A percentile compares a stretch with the other conserved stretches of the same genome.
Conservation (phyloP, 1,284 basidiomycete genomes). For the Leccinum pachyderme region DNA sequence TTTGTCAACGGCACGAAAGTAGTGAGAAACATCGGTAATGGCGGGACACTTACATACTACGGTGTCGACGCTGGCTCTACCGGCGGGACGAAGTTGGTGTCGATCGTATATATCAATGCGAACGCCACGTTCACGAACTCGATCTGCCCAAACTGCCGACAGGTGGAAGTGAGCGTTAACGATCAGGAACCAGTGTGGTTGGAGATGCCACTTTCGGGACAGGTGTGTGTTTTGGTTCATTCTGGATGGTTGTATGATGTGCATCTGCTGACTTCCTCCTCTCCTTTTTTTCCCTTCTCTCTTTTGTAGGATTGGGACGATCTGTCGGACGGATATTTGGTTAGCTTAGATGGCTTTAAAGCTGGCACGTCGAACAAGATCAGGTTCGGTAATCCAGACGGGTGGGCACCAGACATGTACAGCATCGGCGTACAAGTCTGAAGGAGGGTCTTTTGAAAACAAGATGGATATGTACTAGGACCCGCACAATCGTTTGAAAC, state of each 20-base stretch:
- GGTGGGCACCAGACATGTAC: conserved; percentile 12
- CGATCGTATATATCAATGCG: conserved; percentile 13
- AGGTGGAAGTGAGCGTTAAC: conserved; percentile 9
- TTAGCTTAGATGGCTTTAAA: conserved; percentile 9
- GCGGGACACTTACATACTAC: conserved; percentile 8
- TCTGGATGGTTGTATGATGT: not conserved
- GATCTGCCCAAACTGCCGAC: conserved; percentile 10
- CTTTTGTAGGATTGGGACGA: conserved; percentile 8
- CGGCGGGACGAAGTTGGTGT: conserved; percentile 9
- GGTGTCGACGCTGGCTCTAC: conserved; percentile 8
- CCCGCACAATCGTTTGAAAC: too few species aligned
- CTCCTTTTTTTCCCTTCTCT: not conserved
- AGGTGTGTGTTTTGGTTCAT: conserved; percentile 6
- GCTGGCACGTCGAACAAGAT: conserved; percentile 6
- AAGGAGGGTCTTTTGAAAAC: not conserved
- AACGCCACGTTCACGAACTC: conserved; percentile 11
- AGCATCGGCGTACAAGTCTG: conserved; percentile 4
- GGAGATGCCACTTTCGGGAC: conserved; percentile 15
- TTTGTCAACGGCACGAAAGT: not conserved
- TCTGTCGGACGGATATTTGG: conserved; percentile 6
- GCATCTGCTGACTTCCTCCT: not conserved
- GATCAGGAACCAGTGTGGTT: not conserved
- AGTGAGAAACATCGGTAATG: conserved; percentile 2
- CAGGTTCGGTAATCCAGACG: conserved; percentile 6
- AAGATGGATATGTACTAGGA: too few species aligned